These are phyloP conservation scores for Tinospora cordifolia DNA, from an alignment of 164 flowering plant genomes.

Conservation along the genomic window DNA sequence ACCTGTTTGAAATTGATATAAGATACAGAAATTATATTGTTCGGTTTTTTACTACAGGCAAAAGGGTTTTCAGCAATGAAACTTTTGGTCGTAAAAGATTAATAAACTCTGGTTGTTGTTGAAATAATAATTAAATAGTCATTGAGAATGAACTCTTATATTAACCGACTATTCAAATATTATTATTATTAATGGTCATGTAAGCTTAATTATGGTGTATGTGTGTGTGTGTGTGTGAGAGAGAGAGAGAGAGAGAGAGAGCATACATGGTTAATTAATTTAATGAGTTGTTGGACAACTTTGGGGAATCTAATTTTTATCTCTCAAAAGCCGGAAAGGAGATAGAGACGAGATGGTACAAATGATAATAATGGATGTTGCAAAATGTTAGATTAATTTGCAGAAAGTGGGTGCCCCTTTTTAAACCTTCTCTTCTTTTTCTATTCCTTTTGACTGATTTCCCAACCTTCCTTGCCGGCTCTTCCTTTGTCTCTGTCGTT, in stretches of 20 bases:
- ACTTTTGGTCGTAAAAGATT: too few relatives aligned
- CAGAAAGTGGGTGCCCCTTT: slow-evolving; percentile 50
- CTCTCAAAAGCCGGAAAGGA: slow-evolving; percentile 52
- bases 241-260: slow-evolving; percentile 3
- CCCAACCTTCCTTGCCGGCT: slow-evolving; percentile 5
- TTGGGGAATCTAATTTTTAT: slow-evolving; percentile 32
- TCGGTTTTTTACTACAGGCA: too few relatives aligned
- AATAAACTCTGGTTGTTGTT: too few relatives aligned
- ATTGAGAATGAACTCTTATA: neutral
- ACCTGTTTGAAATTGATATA: too few relatives aligned
- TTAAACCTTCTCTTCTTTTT: slow-evolving; percentile 22
- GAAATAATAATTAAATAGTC: too few relatives aligned
- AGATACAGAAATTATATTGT: too few relatives aligned
- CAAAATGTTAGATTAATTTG: slow-evolving; percentile 6
- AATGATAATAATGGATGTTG: neutral
- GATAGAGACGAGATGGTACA: slow-evolving; percentile 10
- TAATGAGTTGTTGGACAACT: slow-evolving; percentile 15
- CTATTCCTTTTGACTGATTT: slow-evolving; percentile 13
- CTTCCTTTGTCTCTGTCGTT: neutral
- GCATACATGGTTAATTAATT: too few relatives aligned
- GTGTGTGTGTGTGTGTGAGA: too few relatives aligned
- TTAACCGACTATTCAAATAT: neutral
- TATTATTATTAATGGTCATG: neutral
- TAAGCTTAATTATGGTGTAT: too few relatives aligned
- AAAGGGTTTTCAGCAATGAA: too few relatives aligned